These are phyloP conservation scores for Odonthalia washingtoniensis DNA, from an alignment of 31 red algal species.

Conservation along the genomic window DNA sequence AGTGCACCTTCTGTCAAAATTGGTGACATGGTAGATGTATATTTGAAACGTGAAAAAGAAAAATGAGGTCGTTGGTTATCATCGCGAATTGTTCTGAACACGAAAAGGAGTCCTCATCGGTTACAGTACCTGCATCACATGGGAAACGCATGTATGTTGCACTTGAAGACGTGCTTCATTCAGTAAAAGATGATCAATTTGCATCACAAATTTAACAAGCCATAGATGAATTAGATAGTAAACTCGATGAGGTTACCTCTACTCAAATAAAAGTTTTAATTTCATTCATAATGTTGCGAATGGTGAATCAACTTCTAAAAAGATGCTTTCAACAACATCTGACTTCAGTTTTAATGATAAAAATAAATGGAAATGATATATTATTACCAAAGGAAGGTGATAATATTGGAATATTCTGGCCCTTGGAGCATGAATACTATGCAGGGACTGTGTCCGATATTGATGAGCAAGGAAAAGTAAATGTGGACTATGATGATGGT, in stretches of 20 bases:
- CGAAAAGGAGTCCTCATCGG: not conserved
- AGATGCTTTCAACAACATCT: not conserved
- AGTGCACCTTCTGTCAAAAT: not conserved
- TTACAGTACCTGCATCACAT: not conserved
- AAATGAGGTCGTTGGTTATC: not conserved
- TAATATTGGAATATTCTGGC: not conserved
- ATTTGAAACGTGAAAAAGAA: not conserved
- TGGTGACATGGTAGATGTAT: not conserved
- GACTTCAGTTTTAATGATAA: not conserved
- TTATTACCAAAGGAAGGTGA: not conserved
- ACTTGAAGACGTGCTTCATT: not conserved
- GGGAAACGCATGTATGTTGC: not conserved
- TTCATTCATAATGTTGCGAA: not conserved
- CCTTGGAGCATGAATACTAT: not conserved
- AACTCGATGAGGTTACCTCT: not conserved
- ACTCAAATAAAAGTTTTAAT: not conserved
- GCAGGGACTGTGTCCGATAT: not conserved
- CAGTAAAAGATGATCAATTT: not conserved
- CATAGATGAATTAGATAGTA: not conserved
- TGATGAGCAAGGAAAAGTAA: not conserved
- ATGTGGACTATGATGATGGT: not conserved
- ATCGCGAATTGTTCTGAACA: not conserved
- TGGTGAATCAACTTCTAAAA: not conserved
- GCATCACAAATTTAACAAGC: not conserved
- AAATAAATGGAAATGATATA: not conserved